Conservation (phyloP, 2,329 filamentous ascomycete genomes). For the Aureobasidium melanogenum region DNA sequence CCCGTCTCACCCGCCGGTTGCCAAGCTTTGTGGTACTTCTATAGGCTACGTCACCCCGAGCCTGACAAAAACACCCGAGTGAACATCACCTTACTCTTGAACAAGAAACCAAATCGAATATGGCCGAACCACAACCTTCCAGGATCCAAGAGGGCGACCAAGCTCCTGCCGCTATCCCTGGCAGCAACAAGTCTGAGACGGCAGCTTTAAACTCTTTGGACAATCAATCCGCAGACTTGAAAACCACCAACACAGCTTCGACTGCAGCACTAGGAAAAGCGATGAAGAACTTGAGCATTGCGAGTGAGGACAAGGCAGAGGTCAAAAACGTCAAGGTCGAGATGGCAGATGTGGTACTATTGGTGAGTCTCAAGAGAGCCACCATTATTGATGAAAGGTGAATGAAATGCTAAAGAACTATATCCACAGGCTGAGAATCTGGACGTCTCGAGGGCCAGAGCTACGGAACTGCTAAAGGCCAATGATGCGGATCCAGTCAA, state of each 20-base stretch:
- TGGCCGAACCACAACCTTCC: constrained; percentile 56
- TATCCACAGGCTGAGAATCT: constrained; percentile 55
- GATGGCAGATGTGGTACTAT: constrained; percentile 56
- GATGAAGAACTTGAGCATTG: constrained; percentile 51
- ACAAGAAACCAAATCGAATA: constrained; percentile 21
- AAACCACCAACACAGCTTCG: constrained; percentile 52
- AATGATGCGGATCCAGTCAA: constrained; percentile 61
- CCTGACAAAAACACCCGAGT: neutral
- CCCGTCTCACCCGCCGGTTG: neutral
- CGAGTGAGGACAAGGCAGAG: neutral
- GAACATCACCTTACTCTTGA: neutral
- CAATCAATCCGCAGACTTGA: constrained; percentile 32
- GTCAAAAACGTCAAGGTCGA: constrained; percentile 59
- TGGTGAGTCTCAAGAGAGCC: constrained; percentile 43
- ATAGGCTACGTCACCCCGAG: neutral
- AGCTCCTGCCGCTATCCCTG: constrained; percentile 43
- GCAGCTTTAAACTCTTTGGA: constrained; percentile 66
- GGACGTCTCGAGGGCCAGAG: constrained; percentile 61
- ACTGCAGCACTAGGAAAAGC: constrained; percentile 62
- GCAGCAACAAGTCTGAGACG: constrained; percentile 65
- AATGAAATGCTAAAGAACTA: constrained; percentile 11
- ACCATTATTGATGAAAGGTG: too few species aligned
- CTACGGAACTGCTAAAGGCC: constrained; percentile 63
- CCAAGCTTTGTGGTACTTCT: neutral
- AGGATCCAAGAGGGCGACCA: constrained; percentile 52